Evolutionary conservation across 768 basidiomycete species (phyloP).

Genomic region (Phlebiopsis flavidoalba): DNA sequence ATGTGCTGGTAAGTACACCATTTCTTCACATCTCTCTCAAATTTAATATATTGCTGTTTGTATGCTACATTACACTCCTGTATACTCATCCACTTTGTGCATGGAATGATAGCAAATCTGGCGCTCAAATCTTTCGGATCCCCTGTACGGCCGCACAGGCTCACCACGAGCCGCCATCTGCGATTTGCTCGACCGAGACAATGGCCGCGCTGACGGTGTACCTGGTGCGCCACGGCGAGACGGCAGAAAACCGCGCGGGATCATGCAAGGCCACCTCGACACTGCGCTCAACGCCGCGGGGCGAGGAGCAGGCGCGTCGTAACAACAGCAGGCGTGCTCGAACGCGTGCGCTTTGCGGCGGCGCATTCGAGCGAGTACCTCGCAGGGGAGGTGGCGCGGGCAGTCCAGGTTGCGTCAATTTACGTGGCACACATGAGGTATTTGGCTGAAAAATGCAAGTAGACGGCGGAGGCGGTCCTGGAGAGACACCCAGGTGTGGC

Average conservation of each 20-base stretch:
- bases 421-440: background rate
- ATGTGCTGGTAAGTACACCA: too few relatives aligned
- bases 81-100: too few relatives aligned
- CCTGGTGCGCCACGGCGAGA: constrained; percentile 64
- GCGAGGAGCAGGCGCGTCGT: constrained; percentile 51
- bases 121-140: too few relatives aligned
- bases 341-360: constrained; percentile 46
- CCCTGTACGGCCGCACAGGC: too few relatives aligned
- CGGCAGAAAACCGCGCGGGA: constrained; percentile 55
- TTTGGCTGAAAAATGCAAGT: background rate
- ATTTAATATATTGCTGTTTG: too few relatives aligned
- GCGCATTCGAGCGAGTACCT: constrained; percentile 56
- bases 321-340: constrained; percentile 53
- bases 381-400: constrained; percentile 63
- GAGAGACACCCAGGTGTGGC: constrained; percentile 42
- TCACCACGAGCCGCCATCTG: background rate
- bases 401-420: constrained; percentile 49
- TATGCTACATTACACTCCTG: too few relatives aligned
- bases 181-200: background rate
- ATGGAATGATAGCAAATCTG: too few relatives aligned
- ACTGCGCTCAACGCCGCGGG: constrained; percentile 58
- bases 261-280: constrained; percentile 77
- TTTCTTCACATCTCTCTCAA: too few relatives aligned
- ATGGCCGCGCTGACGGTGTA: constrained; percentile 65
- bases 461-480: constrained; percentile 69